A percentile compares a stretch with the other conserved stretches of the same genome.
Conservation (phyloP, 73 alveolate species). For the Blepharisma stoltei region DNA sequence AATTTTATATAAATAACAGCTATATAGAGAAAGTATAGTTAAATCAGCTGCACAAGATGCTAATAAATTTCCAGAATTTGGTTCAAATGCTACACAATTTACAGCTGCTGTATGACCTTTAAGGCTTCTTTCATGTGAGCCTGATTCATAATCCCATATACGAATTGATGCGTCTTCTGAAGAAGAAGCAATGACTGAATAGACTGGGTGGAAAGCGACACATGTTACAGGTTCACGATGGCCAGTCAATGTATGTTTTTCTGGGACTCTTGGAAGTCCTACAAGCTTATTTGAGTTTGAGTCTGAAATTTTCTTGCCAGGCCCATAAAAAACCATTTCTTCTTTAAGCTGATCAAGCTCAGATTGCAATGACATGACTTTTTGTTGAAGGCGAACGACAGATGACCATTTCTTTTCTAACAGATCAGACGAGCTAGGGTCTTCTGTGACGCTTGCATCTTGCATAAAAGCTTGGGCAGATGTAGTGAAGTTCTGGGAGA, state of each 20-base stretch:
- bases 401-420: conserved; percentile 90
- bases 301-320: conserved; percentile 33
- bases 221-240: conserved; percentile 75
- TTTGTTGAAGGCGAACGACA: conserved; percentile 70
- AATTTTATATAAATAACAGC: no score
- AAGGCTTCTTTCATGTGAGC: conserved; percentile 68
- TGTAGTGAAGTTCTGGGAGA: conserved; percentile 13
- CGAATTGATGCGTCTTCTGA: conserved; percentile 80
- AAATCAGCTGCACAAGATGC: conserved; percentile 84
- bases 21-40: no score
- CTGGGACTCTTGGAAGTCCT: conserved; percentile 61
- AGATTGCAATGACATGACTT: conserved; percentile 71
- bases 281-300: neutral
- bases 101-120: conserved; percentile 88
- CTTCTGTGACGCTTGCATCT: conserved; percentile 44
- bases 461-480: conserved; percentile 53
- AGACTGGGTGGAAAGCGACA: conserved; percentile 68
- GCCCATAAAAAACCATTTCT: conserved; percentile 27
- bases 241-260: conserved; percentile 67
- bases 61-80: conserved; percentile 54
- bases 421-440: conserved; percentile 35
- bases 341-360: conserved; percentile 63
- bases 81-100: conserved; percentile 76
- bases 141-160: conserved; percentile 86
- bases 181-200: conserved; percentile 72